Evolutionary conservation across 805 yeast genomes (phyloP).

Genomic region (Candida jianshihensis): DNA sequence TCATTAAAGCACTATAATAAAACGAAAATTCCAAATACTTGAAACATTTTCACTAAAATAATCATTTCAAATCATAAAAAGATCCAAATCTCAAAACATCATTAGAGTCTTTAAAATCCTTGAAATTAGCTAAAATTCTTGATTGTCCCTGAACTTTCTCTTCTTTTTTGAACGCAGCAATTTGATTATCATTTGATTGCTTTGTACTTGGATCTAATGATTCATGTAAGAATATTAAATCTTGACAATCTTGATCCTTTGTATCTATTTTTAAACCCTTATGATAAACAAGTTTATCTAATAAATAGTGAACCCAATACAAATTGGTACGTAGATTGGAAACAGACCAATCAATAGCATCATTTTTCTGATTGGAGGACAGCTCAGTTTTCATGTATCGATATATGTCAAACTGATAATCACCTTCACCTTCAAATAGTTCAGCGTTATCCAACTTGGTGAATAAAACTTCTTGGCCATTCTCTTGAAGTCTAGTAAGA

Average conservation of each 20-base stretch:
- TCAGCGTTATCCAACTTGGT: constrained; percentile 61
- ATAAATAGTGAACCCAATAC: constrained; percentile 59
- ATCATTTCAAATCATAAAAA: not conserved
- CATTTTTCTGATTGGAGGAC: constrained; percentile 8
- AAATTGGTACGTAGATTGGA: constrained; percentile 46
- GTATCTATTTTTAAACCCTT: constrained; percentile 27
- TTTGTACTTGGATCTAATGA: constrained; percentile 29
- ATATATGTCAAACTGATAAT: constrained; percentile 56
- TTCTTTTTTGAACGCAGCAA: constrained; percentile 11
- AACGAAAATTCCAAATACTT: no score
- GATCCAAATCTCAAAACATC: constrained; percentile 17
- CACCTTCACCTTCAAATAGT: constrained; percentile 54
- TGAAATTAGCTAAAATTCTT: constrained; percentile 16
- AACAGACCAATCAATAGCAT: constrained; percentile 40
- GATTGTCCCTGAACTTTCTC: constrained; percentile 3
- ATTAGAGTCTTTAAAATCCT: constrained; percentile 20
- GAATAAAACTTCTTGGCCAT: constrained; percentile 27
- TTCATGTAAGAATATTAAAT: constrained; percentile 23
- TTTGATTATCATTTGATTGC: constrained; percentile 12
- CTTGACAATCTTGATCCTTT: constrained; percentile 21
- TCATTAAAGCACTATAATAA: no score
- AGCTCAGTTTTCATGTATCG: constrained; percentile 41
- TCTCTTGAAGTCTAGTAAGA: constrained; percentile 40
- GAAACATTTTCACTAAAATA: no score
- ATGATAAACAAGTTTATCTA: constrained; percentile 38